Percentiles rank a stretch among this genome's conserved stretches.
These are phyloP conservation scores for Neofusicoccum sp. DNA, from an alignment of 2,329 filamentous ascomycete species.

Conservation along the genomic window DNA sequence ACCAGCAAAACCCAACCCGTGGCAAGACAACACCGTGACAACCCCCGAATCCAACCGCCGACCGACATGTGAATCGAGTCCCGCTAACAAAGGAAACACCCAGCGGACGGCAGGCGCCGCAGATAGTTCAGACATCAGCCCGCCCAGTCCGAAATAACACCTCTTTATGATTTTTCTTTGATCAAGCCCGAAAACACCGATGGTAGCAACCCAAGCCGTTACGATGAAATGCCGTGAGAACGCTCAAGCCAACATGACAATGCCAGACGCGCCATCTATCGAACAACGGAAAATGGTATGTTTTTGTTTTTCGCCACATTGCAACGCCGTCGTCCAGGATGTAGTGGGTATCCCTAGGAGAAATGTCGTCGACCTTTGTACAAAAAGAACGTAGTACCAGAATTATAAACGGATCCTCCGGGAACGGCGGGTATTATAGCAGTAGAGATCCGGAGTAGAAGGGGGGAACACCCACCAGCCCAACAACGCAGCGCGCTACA, in stretches of 20 bases:
- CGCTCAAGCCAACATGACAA: conserved; percentile 31
- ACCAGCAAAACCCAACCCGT: conserved; percentile 28
- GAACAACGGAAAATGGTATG: conserved; percentile 22
- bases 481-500: conserved; percentile 39
- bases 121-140: conserved; percentile 13
- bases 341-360: conserved; percentile 38
- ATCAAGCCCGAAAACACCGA: conserved; percentile 20
- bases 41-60: conserved; percentile 16
- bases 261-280: conserved; percentile 33
- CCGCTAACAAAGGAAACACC: conserved; percentile 39
- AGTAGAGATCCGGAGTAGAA: conserved; percentile 18
- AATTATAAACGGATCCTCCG: conserved; percentile 42
- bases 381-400: conserved; percentile 35
- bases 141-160: conserved; percentile 19
- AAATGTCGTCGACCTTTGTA: conserved; percentile 42
- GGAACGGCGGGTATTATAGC: conserved; percentile 26
- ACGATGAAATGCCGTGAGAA: conserved; percentile 22
- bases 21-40: conserved; percentile 19
- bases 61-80: neutral
- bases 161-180: conserved; percentile 19
- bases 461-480: conserved; percentile 38
- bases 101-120: conserved; percentile 1
- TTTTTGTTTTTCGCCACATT: conserved; percentile 32
- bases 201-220: conserved; percentile 29
- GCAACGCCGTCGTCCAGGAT: conserved; percentile 41